Evolutionary conservation across 169 alveolate genomes (phyloP), one percentile per base, ranked within the genome.

Genomic region (Neospora caninum): DNA sequence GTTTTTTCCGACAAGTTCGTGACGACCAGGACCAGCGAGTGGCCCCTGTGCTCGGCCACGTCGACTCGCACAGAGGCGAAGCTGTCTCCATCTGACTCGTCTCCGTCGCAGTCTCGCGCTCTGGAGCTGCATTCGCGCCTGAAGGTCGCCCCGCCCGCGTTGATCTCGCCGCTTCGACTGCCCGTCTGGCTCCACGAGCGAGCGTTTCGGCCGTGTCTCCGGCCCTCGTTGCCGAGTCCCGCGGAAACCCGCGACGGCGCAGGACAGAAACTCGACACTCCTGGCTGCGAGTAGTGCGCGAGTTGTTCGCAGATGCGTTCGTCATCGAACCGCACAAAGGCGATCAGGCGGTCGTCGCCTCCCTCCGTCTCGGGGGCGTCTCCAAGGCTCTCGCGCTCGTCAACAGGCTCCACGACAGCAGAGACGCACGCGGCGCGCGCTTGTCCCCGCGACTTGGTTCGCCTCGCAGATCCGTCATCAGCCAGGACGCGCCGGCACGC

Each of bases 281-380:
- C 84, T 22, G 20, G n/a, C 43, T 1, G n/a, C 41, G 84, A 22
- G 84, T 6, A 73, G 31, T 36, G 84, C 84, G 16, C 39, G 39
- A 73, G 2, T n/a, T 73, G 84, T 43, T 73, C n/a, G 16, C 43
- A 43, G 27, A 73, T 31, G 25, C 39, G 42, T 13, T 73, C 45
- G 84, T 73, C 84, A 22, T 73, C 84, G 42, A 73, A 73, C n/a
- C 84, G 38, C n/a, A 73, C 84, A 43, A 73, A 73, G 42, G 84
- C 84, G 45, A 73, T 20, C 41, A 73, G 43, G 41, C 38, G 31
- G 2, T 73, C 43, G 42, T 31, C 84, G 45, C 49, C 84, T 6
- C n/a, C 84, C 43, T 31, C 39, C 25, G 84, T 43, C 49, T 10
- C 43, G 1, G 84, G 27, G 45, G 9, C 41, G 1, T 36, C 84